A percentile compares a stretch with the other conserved stretches of the same genome.
phyloP scores from a whole-genome alignment of 495 filamentous ascomycete species.

The Tricharina praecox region DNA sequence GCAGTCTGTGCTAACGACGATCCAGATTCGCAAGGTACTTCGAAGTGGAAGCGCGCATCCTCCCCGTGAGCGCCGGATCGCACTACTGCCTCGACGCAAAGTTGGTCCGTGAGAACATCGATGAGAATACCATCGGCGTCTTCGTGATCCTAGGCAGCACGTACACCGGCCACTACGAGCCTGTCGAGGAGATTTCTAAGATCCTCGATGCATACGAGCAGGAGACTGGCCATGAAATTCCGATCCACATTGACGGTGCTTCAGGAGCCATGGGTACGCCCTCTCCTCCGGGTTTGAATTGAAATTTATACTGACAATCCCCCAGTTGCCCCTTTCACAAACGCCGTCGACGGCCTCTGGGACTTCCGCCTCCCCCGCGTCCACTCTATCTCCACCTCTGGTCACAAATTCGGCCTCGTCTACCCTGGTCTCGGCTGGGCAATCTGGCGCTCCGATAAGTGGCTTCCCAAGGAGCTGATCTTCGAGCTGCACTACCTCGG shows the following conservation, averaged over 20 bases:
- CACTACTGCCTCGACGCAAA: slow-evolving; percentile 46
- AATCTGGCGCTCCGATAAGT: slow-evolving; percentile 52
- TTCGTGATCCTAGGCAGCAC: slow-evolving; percentile 61
- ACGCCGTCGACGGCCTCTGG: slow-evolving; percentile 38
- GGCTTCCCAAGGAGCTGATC: slow-evolving; percentile 51
- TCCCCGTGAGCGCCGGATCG: slow-evolving; percentile 48
- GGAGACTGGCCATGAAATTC: slow-evolving; percentile 47
- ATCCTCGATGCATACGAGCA: slow-evolving; percentile 50
- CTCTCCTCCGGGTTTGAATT: too few species aligned
- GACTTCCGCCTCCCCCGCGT: slow-evolving; percentile 55
- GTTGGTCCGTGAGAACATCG: slow-evolving; percentile 46
- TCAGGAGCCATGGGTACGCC: slow-evolving; percentile 56
- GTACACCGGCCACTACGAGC: slow-evolving; percentile 64
- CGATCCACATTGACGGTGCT: slow-evolving; percentile 62
- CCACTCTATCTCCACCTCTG: slow-evolving; percentile 57
- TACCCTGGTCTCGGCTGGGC: slow-evolving; percentile 60
- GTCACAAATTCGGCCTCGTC: slow-evolving; percentile 62
- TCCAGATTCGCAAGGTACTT: slow-evolving; percentile 46
- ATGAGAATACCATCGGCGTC: slow-evolving; percentile 65
- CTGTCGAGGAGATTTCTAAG: slow-evolving; percentile 48
- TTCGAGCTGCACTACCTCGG: slow-evolving; percentile 64
- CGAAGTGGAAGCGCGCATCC: slow-evolving; percentile 55
- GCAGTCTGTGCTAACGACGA: too few species aligned
- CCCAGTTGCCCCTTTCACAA: slow-evolving; percentile 54
- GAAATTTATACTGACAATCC: too few species aligned